Base-by-base conservation (phyloP, 176 grass and related monocot genomes). In the Puccinellia tenuiflora region DNA sequence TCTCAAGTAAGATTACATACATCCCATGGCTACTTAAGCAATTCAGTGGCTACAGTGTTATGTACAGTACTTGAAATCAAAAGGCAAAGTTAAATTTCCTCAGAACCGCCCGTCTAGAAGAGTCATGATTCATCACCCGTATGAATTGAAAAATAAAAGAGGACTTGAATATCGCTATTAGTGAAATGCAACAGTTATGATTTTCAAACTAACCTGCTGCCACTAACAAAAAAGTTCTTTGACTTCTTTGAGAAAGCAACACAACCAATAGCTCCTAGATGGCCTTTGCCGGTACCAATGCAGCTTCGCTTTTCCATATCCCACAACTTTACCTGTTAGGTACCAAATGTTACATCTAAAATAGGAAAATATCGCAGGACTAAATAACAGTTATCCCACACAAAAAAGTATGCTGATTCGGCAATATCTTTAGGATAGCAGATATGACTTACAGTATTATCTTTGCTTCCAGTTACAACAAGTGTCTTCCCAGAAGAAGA, bases 391-490 rank as follows among this genome's bases (percentile, higher is more conserved):
- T 21, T 15, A 72, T 26, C 42, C 48, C 33, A 52, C 13, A 47
- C n/a, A 63, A 54, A 67, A 24, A 21, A 17, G 30, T 72, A 64
- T 54, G 37, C 29, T 7, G 70, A 45, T 73, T 74, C 38, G 70
- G 38, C 4, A 80, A 9, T 60, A 45, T 53, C n/a, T 37, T 65
- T 24, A 83, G 51, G 16, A 42, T 52, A 79, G 13, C 24, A 73
- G 24, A 74, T 52, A 55, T 40, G 38, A 91, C 96, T 98, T 79
- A 98, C 96, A 70, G 75, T 92, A 72, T 93, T 92, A 75, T 98
- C 96, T 91, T 98, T 98, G 87, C 96, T 98, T 89, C 96, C 96
- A 80, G 96, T 92, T 65, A 93, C 93, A 84, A 96, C 66, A 76
- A 98, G 87, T 12, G 80, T 84, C 59, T 79, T 89, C 25, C 91